phyloP scores from a whole-genome alignment of 2,329 filamentous ascomycete species.

The Calonectria pseudoturangicola region DNA sequence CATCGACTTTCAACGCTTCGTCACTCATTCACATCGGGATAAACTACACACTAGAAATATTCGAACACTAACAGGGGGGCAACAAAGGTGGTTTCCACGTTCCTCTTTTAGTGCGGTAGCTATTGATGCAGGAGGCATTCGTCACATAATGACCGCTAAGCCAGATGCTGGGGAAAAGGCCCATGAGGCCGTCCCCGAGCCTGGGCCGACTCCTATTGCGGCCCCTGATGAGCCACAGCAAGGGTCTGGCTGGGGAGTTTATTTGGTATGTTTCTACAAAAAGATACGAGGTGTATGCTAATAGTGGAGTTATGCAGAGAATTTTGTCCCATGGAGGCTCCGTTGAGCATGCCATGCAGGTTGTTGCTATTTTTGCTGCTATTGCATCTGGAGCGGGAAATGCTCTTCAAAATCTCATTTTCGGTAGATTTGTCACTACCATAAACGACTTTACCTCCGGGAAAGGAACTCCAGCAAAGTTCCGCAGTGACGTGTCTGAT shows the following conservation, averaged over 20 bases:
- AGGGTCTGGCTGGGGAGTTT: constrained; percentile 37
- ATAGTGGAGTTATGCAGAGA: constrained; percentile 49
- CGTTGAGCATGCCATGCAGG: constrained; percentile 55
- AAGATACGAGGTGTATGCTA: constrained; percentile 20
- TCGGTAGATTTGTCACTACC: constrained; percentile 61
- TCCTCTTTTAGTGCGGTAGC: not conserved
- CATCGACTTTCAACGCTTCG: not conserved
- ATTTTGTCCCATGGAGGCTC: constrained; percentile 57
- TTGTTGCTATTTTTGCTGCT: constrained; percentile 56
- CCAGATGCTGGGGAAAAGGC: constrained; percentile 20
- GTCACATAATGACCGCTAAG: constrained; percentile 16
- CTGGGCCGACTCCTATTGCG: not conserved
- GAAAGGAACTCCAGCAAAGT: constrained; percentile 49
- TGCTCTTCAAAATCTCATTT: constrained; percentile 62
- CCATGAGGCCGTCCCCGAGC: constrained; percentile 3
- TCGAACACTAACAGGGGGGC: not conserved
- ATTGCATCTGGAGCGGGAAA: constrained; percentile 62
- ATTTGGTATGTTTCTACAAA: constrained; percentile 44
- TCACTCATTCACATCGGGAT: not conserved
- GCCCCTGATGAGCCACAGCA: constrained; percentile 19
- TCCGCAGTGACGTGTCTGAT: constrained; percentile 57
- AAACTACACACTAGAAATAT: not conserved
- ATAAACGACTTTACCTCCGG: constrained; percentile 59
- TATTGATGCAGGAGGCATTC: not conserved
- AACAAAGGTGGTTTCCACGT: too few species aligned